Base-by-base conservation (phyloP, 495 filamentous ascomycete genomes). In the Penicillium atrosanguineum region DNA sequence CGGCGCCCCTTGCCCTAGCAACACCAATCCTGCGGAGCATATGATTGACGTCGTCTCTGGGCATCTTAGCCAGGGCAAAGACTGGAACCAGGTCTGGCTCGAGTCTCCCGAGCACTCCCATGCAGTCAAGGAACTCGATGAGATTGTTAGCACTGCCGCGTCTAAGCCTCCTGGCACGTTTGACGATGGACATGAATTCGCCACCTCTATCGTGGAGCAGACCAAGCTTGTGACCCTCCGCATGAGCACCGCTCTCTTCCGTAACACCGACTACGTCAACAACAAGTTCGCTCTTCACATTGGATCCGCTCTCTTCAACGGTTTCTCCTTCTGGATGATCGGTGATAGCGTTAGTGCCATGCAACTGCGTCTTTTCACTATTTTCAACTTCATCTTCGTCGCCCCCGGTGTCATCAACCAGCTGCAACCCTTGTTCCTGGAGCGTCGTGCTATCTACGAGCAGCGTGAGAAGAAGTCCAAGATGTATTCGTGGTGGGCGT, bases 21-120 rank as follows among this genome's bases (percentile, higher is more conserved):
- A 87, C 12, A 85, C 86, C 14, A 97, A 79, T 47, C 90, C 90
- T 18, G 92, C 92, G 8, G 92, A 97, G 64, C 92, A 88, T 82
- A 95, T 96, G 88, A 78, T 96, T 37, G 89, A 95, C 58, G 87
- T 89, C 48, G 92, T 91, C 48, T 64, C 70, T 4, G 68, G 71
- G 11, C 50, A 63, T 25, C 52, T 71, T 11, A 69, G 66, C 20
- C 66, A 72, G 26, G 64, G 64, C 29, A 63, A 75, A 19, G 76
- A 87, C 57, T 88, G 86, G 86, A 75, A 79, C 60, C 70, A 84
- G 31, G 75, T 85, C 56, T 89, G 86, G 86, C 66, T 74, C 16
- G 78, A 80, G 25, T 85, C 83, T 6, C 61, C 78, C 3, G 76
- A 85, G 38, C 65, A 72, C 21, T 57, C 63, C 20, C 48, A 59